A percentile compares a stretch with the other conserved stretches of the same genome.
Conservation (phyloP, 129 eudicot species). For the Daucus carota region DNA sequence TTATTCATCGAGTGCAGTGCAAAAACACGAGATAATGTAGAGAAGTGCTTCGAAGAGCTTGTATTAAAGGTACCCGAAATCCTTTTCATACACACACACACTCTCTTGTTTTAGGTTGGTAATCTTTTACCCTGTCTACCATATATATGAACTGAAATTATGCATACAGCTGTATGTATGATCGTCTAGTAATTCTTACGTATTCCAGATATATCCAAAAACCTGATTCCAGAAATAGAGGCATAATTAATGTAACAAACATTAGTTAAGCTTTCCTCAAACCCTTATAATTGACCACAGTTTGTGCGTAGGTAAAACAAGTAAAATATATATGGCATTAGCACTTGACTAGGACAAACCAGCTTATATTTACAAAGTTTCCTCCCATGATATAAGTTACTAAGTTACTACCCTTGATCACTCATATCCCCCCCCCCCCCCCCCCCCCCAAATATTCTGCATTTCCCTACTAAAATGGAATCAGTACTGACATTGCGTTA, state of each 20-base stretch:
- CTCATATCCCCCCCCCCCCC: neutral
- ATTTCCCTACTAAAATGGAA: no score
- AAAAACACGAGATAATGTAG: slow-evolving; percentile 75
- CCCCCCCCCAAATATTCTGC: no score
- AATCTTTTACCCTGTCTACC: neutral
- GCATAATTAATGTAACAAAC: neutral
- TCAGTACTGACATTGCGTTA: no score
- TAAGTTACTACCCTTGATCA: neutral
- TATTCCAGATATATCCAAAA: neutral
- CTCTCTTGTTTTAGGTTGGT: neutral
- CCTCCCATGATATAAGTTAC: neutral
- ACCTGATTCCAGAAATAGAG: neutral
- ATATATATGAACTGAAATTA: neutral
- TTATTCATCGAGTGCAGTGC: slow-evolving; percentile 90
- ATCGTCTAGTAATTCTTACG: neutral
- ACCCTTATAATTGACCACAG: neutral
- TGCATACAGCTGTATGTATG: neutral
- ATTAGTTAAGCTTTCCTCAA: neutral
- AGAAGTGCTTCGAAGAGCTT: slow-evolving; percentile 90
- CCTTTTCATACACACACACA: neutral
- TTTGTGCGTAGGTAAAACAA: neutral
- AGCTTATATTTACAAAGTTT: neutral
- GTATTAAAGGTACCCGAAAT: slow-evolving; percentile 57
- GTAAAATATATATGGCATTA: neutral
- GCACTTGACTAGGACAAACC: neutral